Evolutionary conservation across 2,329 filamentous ascomycete species (phyloP).

Genomic region (Ilyonectria destructans): DNA sequence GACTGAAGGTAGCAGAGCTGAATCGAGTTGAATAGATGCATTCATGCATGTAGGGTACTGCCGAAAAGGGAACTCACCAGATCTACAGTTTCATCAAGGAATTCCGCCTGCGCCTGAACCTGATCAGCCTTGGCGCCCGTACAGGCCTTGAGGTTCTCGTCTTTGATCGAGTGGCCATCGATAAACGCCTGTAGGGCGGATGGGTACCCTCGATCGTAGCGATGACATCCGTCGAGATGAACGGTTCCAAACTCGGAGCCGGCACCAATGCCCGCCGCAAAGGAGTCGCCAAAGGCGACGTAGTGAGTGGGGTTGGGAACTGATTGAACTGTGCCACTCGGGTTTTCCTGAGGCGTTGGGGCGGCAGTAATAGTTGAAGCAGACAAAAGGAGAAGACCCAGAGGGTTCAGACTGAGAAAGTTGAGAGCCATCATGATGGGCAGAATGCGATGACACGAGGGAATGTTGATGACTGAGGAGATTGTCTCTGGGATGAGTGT

Average conservation of each 20-base stretch:
- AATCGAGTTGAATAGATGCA: neutral
- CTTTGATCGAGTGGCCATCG: neutral
- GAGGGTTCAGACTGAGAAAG: too few species aligned
- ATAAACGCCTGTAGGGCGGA: neutral
- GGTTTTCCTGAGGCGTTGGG: neutral
- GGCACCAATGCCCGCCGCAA: conserved; percentile 15
- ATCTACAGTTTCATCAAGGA: neutral
- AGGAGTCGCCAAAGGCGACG: conserved; percentile 6
- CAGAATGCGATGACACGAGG: too few species aligned
- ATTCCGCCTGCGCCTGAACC: neutral
- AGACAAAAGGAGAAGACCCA: too few species aligned
- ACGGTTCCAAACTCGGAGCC: conserved; percentile 15
- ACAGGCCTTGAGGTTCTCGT: conserved; percentile 1
- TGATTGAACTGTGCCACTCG: too few species aligned
- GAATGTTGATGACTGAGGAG: too few species aligned
- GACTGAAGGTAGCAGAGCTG: neutral
- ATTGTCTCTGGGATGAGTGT: too few species aligned
- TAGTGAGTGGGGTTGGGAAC: too few species aligned
- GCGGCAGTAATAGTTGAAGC: too few species aligned
- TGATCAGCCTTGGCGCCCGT: neutral
- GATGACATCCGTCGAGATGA: conserved; percentile 18
- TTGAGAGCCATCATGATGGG: too few species aligned
- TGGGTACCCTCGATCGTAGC: conserved; percentile 8
- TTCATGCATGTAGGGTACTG: neutral
- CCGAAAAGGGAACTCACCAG: neutral